phyloP scores from a whole-genome alignment of 257 asterid genomes.

The Jasminum sambac region DNA sequence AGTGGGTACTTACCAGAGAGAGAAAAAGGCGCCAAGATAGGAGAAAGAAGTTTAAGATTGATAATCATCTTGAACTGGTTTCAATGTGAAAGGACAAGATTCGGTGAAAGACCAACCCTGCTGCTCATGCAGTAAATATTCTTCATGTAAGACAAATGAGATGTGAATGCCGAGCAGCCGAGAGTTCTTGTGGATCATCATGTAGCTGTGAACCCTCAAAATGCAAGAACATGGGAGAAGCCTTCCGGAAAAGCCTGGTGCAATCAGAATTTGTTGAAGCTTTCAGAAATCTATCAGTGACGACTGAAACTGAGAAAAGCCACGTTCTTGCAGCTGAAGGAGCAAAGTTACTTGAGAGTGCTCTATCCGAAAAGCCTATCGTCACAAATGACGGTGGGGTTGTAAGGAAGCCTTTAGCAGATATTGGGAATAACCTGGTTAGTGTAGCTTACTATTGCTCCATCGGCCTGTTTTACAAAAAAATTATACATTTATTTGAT shows the following conservation, averaged over 20 bases:
- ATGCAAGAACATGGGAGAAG: conserved; percentile 61
- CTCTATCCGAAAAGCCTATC: conserved; percentile 62
- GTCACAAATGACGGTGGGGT: conserved; percentile 39
- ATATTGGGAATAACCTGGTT: conserved; percentile 86
- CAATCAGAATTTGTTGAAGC: conserved; percentile 29
- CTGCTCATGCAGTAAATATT: conserved; percentile 69
- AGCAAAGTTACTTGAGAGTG: conserved; percentile 77
- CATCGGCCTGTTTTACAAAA: neutral
- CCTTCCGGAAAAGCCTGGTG: conserved; percentile 15
- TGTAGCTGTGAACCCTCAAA: conserved; percentile 59
- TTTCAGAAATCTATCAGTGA: conserved; percentile 25
- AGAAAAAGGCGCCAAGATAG: conserved; percentile 39
- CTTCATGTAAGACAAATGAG: conserved; percentile 71
- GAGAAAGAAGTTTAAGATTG: conserved; percentile 38
- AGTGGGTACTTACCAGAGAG: conserved; percentile 40
- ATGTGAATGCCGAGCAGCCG: conserved; percentile 82
- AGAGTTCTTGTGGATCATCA: conserved; percentile 45
- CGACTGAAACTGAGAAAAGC: conserved; percentile 45
- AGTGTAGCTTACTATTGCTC: conserved; percentile 12
- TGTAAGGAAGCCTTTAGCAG: conserved; percentile 75
- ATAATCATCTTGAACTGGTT: conserved; percentile 25
- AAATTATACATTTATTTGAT: neutral
- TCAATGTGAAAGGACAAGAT: conserved; percentile 13
- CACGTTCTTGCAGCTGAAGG: conserved; percentile 72
- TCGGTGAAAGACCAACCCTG: conserved; percentile 32